phyloP scores from a whole-genome alignment of 129 eudicot species.

The Flaveria robusta region DNA sequence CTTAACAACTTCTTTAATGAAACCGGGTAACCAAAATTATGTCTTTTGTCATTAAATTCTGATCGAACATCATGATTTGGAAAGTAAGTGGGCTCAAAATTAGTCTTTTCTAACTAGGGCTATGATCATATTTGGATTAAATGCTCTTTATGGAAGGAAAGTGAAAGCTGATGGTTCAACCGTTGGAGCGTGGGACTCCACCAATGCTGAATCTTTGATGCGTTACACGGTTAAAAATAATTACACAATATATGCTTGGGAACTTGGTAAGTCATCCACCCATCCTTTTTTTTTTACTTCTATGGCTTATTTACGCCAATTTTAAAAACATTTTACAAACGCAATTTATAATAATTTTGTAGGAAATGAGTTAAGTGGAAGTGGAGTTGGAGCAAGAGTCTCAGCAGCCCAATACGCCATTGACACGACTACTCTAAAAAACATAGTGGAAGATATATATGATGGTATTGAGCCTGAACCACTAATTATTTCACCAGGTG shows the following conservation, averaged over 20 bases:
- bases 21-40: slow-evolving; percentile 54
- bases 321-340: neutral
- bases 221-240: slow-evolving; percentile 70
- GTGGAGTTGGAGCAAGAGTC: slow-evolving; percentile 23
- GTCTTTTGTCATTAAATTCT: neutral
- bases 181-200: slow-evolving; percentile 72
- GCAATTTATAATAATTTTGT: neutral
- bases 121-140: slow-evolving; percentile 64
- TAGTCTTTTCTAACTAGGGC: slow-evolving; percentile 50
- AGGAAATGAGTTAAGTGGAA: slow-evolving; percentile 14
- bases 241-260: slow-evolving; percentile 72
- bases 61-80: neutral
- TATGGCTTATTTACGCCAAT: neutral
- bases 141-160: slow-evolving; percentile 73
- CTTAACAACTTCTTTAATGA: slow-evolving; percentile 57
- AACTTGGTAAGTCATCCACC: slow-evolving; percentile 57
- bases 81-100: slow-evolving; percentile 20
- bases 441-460: neutral
- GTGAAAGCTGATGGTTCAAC: slow-evolving; percentile 43
- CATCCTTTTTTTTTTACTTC: neutral
- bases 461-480: slow-evolving; percentile 1
- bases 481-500: slow-evolving; percentile 15
- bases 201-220: slow-evolving; percentile 74
- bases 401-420: slow-evolving; percentile 7
- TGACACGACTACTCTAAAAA: neutral